Percentiles rank a stretch among this genome's conserved stretches.
Evolutionary conservation across 2,329 filamentous ascomycete genomes (phyloP).

Genomic region (Didymella sp.): DNA sequence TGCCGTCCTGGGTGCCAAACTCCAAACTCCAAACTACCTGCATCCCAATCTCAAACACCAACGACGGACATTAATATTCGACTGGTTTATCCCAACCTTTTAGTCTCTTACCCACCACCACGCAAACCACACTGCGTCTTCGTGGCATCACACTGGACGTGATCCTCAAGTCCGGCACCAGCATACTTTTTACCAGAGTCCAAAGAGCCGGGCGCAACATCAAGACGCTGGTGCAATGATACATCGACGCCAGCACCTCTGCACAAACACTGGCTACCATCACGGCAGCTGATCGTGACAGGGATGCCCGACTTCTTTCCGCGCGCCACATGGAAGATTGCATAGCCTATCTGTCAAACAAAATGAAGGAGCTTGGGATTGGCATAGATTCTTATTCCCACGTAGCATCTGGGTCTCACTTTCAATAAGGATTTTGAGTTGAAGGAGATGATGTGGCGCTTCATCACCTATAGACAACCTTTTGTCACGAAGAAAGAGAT

Average conservation of each 20-base stretch:
- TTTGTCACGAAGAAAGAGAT: slow-evolving; percentile 20
- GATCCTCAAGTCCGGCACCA: not conserved
- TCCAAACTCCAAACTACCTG: slow-evolving; percentile 13
- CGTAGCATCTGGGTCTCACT: too few species aligned
- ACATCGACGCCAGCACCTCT: not conserved
- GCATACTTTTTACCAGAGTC: not conserved
- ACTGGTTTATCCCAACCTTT: slow-evolving; percentile 4
- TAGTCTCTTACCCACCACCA: not conserved
- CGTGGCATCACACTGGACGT: slow-evolving; percentile 15
- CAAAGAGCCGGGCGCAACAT: not conserved
- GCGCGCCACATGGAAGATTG: too few species aligned
- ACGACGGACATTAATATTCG: slow-evolving; percentile 1
- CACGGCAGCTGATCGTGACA: slow-evolving; percentile 16
- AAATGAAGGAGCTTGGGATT: not conserved
- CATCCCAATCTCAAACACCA: slow-evolving; percentile 15
- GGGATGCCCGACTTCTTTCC: slow-evolving; percentile 5
- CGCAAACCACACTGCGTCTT: slow-evolving; percentile 1
- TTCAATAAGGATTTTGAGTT: not conserved
- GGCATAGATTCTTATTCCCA: too few species aligned
- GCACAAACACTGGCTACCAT: slow-evolving; percentile 6
- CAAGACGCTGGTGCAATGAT: slow-evolving; percentile 14
- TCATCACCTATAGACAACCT: slow-evolving; percentile 16
- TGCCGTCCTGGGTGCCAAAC: slow-evolving; percentile 30
- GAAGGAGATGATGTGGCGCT: slow-evolving; percentile 17
- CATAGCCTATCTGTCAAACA: too few species aligned